A percentile compares a stretch with the other conserved stretches of the same genome.
These are phyloP conservation scores for Fraxinus xanthoxyloides DNA, from an alignment of 305 asterid genomes.

Conservation along the genomic window DNA sequence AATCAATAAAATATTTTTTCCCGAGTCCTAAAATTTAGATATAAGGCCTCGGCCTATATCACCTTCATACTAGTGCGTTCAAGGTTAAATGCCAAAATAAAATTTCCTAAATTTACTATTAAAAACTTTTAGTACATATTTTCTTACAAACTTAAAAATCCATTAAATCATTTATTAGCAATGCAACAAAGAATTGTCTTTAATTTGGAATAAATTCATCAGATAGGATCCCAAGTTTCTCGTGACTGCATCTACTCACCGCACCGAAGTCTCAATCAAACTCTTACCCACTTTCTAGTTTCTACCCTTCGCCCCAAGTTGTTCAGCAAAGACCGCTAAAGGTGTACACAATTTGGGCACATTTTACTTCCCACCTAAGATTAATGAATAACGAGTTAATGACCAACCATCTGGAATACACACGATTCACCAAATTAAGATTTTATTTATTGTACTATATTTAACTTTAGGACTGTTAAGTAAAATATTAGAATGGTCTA, in stretches of 20 bases:
- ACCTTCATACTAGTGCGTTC: too few species aligned
- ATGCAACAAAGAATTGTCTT: neutral
- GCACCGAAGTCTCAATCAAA: conserved; percentile 27
- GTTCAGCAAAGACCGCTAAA: neutral
- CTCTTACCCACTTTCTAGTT: neutral
- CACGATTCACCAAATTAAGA: neutral
- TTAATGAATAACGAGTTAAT: neutral
- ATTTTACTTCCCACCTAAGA: neutral
- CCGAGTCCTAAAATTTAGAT: neutral
- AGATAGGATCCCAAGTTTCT: conserved; percentile 30
- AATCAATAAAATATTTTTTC: too few species aligned
- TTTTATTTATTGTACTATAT: neutral
- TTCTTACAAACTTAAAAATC: too few species aligned
- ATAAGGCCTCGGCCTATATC: neutral
- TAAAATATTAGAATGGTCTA: neutral
- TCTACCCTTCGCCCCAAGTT: neutral
- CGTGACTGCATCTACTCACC: conserved; percentile 37
- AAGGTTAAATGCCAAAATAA: neutral
- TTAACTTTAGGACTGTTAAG: neutral
- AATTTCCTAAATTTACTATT: neutral
- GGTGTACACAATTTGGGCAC: neutral
- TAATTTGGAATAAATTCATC: conserved; percentile 3
- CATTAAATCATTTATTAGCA: neutral
- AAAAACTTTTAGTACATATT: too few species aligned
- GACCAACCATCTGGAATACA: neutral